phyloP scores from a whole-genome alignment of 108 stramenopile species.

The Epithemia pelagica region DNA sequence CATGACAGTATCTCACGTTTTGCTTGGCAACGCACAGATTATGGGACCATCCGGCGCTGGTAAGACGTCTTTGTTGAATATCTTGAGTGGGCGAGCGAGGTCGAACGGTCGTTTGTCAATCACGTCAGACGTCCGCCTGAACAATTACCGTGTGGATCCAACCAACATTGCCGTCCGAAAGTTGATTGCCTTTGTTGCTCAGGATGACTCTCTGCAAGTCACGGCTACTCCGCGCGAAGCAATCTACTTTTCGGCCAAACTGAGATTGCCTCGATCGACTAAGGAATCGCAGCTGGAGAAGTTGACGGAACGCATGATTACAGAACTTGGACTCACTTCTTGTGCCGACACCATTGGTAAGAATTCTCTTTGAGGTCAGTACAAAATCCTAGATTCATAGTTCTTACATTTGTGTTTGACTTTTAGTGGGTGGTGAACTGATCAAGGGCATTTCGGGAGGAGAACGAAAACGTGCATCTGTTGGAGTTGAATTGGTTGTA shows the following conservation, averaged over 20 bases:
- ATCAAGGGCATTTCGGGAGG: slow-evolving; percentile 73
- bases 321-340: slow-evolving; percentile 55
- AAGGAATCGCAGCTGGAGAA: slow-evolving; percentile 47
- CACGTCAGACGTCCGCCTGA: slow-evolving; percentile 51
- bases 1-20: background rate
- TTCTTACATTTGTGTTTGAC: too few relatives aligned
- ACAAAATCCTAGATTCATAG: too few relatives aligned
- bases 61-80: slow-evolving; percentile 78
- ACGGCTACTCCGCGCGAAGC: slow-evolving; percentile 83
- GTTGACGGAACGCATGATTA: slow-evolving; percentile 65
- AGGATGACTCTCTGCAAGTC: slow-evolving; percentile 74
- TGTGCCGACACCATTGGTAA: slow-evolving; percentile 73
- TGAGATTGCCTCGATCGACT: slow-evolving; percentile 56
- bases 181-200: slow-evolving; percentile 81
- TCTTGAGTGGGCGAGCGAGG: slow-evolving; percentile 58
- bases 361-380: too few relatives aligned
- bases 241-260: slow-evolving; percentile 70
- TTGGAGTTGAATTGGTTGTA: slow-evolving; percentile 71
- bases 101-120: slow-evolving; percentile 33
- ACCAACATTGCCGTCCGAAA: slow-evolving; percentile 54
- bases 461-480: slow-evolving; percentile 65
- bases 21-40: background rate
- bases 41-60: slow-evolving; percentile 36
- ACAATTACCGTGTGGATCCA: slow-evolving; percentile 59
- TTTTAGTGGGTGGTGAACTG: slow-evolving; percentile 29